These are phyloP conservation scores for Carex pumila DNA, from an alignment of 176 grass and related monocot species.

Conservation along the genomic window DNA sequence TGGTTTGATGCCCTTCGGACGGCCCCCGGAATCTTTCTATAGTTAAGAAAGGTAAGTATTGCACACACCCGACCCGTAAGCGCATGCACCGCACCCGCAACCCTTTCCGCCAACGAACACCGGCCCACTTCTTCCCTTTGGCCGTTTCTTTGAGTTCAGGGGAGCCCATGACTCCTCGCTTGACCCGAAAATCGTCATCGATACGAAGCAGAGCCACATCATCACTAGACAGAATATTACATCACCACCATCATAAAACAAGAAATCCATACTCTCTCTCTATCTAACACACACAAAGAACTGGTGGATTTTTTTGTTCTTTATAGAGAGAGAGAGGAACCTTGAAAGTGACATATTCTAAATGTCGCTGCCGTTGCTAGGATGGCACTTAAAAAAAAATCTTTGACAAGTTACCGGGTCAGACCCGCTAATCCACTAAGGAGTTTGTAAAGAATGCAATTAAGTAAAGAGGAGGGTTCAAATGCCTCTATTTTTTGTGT, in stretches of 20 bases:
- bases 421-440: neutral
- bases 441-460: neutral
- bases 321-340: neutral
- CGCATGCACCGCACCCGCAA: slow-evolving; percentile 6
- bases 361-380: neutral
- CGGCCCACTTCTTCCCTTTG: neutral
- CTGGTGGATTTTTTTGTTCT: neutral
- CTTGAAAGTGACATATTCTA: neutral
- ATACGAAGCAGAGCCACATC: slow-evolving; percentile 7
- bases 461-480: too few species aligned
- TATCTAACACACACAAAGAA: neutral
- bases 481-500: too few species aligned
- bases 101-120: slow-evolving; percentile 2
- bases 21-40: neutral
- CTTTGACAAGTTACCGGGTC: neutral
- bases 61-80: slow-evolving; percentile 9
- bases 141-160: neutral
- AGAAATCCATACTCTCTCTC: neutral
- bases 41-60: slow-evolving; percentile 20
- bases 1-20: too few species aligned
- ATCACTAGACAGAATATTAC: slow-evolving; percentile 20
- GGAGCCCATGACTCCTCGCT: neutral
- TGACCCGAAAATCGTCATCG: neutral
- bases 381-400: neutral
- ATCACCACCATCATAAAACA: neutral